A percentile compares a stretch with the other conserved stretches of the same genome.
These are phyloP conservation scores for Penicillium sp. DNA, from an alignment of 2,329 filamentous ascomycete genomes.

Conservation along the genomic window DNA sequence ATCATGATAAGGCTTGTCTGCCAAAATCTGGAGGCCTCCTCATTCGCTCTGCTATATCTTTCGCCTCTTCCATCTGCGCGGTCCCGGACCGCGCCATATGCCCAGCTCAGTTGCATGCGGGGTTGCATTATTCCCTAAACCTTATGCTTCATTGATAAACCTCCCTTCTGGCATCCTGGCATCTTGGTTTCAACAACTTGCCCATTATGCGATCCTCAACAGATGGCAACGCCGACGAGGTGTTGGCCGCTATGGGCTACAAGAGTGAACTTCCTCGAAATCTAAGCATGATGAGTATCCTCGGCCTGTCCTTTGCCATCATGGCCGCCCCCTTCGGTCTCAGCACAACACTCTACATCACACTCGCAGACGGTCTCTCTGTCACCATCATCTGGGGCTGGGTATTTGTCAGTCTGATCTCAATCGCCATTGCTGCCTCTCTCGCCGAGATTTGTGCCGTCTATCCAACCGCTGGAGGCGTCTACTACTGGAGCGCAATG, in stretches of 20 bases:
- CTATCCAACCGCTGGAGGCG: constrained; percentile 67
- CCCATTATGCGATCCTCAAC: constrained; percentile 27
- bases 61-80: constrained; percentile 14
- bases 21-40: neutral
- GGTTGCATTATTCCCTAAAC: constrained; percentile 10
- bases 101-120: constrained; percentile 19
- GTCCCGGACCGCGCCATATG: constrained; percentile 25
- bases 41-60: constrained; percentile 3
- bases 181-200: constrained; percentile 2
- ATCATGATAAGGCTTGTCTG: neutral
- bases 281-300: constrained; percentile 68
- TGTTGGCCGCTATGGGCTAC: constrained; percentile 68
- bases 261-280: constrained; percentile 66
- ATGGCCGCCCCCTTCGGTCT: constrained; percentile 72
- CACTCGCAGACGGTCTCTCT: constrained; percentile 66
- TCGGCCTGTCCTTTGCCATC: constrained; percentile 72
- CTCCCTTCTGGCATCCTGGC: neutral
- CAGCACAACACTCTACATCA: constrained; percentile 68
- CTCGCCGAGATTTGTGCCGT: constrained; percentile 70
- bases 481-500: constrained; percentile 73
- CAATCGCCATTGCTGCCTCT: constrained; percentile 64
- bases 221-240: constrained; percentile 55
- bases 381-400: constrained; percentile 72
- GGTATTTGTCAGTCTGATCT: constrained; percentile 66
- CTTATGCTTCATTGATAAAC: neutral